These are phyloP conservation scores for Tetradesmus lagerheimii DNA, from an alignment of 139 green algal genomes.

Conservation along the genomic window DNA sequence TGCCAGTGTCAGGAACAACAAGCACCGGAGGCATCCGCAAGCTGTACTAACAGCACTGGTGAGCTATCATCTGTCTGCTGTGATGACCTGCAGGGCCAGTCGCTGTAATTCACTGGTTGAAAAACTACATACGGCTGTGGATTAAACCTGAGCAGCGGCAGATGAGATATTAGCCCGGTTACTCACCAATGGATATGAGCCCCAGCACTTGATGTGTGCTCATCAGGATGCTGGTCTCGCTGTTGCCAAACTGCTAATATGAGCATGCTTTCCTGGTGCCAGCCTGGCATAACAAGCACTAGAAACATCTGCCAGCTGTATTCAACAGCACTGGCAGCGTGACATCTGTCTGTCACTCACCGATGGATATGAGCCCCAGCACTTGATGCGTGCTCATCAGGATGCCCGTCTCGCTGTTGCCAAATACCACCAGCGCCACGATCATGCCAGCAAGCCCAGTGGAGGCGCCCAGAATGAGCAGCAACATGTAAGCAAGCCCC, in stretches of 20 bases:
- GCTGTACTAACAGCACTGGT: neutral
- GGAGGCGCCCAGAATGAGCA: neutral
- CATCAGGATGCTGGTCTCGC: neutral
- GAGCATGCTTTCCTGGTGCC: too few relatives aligned
- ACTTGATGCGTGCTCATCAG: neutral
- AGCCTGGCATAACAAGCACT: too few relatives aligned
- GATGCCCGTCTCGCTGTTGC: neutral
- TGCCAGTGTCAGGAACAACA: too few relatives aligned
- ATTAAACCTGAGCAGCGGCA: too few relatives aligned
- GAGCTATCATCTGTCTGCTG: neutral
- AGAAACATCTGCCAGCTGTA: too few relatives aligned
- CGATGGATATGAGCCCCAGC: constrained; percentile 16
- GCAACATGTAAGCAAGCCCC: neutral
- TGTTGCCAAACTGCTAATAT: too few relatives aligned
- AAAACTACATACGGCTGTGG: too few relatives aligned
- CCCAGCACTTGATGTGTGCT: constrained; percentile 5
- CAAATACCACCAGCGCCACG: constrained; percentile 22
- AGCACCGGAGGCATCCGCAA: too few relatives aligned
- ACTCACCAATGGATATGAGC: constrained; percentile 24
- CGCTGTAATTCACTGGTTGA: too few relatives aligned
- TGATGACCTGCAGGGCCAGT: too few relatives aligned
- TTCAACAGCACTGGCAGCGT: neutral
- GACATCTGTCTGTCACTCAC: neutral
- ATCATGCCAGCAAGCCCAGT: constrained; percentile 27
- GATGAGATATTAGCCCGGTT: too few relatives aligned